phyloP scores from a whole-genome alignment of 768 basidiomycete species.

The Boletus speciosus region DNA sequence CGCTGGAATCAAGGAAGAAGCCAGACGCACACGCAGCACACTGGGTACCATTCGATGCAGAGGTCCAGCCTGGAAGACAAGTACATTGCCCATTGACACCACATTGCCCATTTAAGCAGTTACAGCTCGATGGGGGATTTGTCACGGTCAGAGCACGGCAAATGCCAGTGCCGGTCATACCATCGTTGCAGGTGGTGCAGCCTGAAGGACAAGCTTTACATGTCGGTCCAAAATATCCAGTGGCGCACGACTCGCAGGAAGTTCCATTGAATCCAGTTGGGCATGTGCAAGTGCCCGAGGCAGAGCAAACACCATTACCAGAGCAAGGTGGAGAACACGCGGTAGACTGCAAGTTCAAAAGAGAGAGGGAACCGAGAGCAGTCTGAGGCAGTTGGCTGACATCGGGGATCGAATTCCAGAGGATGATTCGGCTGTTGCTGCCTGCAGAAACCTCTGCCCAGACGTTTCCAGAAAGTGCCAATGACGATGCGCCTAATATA shows the following conservation, averaged over 20 bases:
- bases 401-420: slow-evolving; percentile 82
- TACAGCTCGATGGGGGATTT: slow-evolving; percentile 64
- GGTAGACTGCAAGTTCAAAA: slow-evolving; percentile 70
- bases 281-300: slow-evolving; percentile 70
- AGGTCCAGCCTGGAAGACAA: slow-evolving; percentile 77
- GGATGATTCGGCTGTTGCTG: slow-evolving; percentile 55
- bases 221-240: slow-evolving; percentile 70
- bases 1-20: slow-evolving; percentile 67
- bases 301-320: slow-evolving; percentile 65
- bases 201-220: slow-evolving; percentile 69
- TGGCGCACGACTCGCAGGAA: slow-evolving; percentile 73
- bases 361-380: slow-evolving; percentile 46
- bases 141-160: slow-evolving; percentile 54
- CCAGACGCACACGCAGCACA: slow-evolving; percentile 74
- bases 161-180: slow-evolving; percentile 70
- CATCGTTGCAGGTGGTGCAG: slow-evolving; percentile 73
- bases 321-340: slow-evolving; percentile 77
- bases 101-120: slow-evolving; percentile 82
- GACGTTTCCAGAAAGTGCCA: slow-evolving; percentile 65
- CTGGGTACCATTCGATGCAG: slow-evolving; percentile 64
- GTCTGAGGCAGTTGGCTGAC: slow-evolving; percentile 60
- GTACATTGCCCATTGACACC: slow-evolving; percentile 62
- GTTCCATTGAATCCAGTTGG: slow-evolving; percentile 70
- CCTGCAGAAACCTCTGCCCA: slow-evolving; percentile 64
- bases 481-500: slow-evolving; percentile 51